Base-by-base conservation (phyloP, 202 grass and related monocot genomes). In the Alloteropsis angusta region DNA sequence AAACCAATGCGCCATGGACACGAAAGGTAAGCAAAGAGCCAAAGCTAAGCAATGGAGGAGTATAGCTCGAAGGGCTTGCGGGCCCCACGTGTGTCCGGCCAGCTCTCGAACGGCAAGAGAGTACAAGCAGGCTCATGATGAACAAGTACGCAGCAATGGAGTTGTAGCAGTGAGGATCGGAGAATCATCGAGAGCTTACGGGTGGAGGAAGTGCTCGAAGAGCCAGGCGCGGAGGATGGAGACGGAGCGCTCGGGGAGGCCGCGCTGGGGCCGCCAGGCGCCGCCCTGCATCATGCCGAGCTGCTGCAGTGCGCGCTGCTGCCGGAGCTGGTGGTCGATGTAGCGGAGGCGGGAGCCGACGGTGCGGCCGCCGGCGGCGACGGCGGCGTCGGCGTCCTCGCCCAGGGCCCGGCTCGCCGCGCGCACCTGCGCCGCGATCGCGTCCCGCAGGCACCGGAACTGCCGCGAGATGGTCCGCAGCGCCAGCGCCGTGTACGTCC, bases 201-300 rank as follows among this genome's bases (percentile, higher is more conserved):
- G 96, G 72, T 99, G 92, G 17, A 99, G 96, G 82, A 99, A 99
- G 76, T 99, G 96, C 26, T 99, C 96, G 90, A 99, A 99, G 90
- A 99, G 96, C 96, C 96, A 99, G 0, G 96, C 90, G 0, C 96
- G 86, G 58, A 99, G 96, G 74, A 99, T 88, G 50, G 96, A 99
- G 74, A 99, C 96, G 72, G 92, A 96, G 48, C 96, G 88, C 65
- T 99, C 96, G 22, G 92, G 96, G n/a, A 99, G 84, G 0, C 92
- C 96, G 5, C 96, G 83, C 88, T 99, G 96, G 0, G 96, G 96
- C 7, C 96, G 86, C 96, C 96, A 99, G 0, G 92, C 92, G 44
- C 89, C 94, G 82, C 89, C 86, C 87, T 99, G 96, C 72, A 99
- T 93, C 96, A 99, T 96, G 6, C 96, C 96, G 1, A 99, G 88